Base-by-base conservation (phyloP, 2,329 filamentous ascomycete genomes). In the Cytospora chrysosperma region DNA sequence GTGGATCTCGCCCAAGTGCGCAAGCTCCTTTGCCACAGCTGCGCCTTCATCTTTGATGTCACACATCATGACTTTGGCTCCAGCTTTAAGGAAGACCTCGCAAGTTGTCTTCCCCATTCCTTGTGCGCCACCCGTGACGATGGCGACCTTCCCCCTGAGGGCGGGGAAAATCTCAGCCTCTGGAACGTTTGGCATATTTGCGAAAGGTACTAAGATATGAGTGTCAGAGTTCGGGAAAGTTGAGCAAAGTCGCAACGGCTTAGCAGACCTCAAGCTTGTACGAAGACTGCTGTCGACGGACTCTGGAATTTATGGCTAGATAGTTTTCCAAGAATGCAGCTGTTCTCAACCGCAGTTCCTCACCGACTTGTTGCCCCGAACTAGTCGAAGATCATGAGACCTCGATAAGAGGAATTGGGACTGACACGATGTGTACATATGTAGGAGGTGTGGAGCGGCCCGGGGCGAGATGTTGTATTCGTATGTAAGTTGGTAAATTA, bases 41-140 rank as follows among this genome's bases (percentile, higher is more conserved):
- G 19, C 17, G 6, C 24, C 32, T 8, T 34, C n/a, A 1, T 56
- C 32, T 13, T 56, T 56, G 63, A 75, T 64, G 67, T 76, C 74
- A 69, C 74, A 73, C 59, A 76, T 66, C 54, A 71, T 70, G 30
- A 76, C 71, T 66, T 72, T 73, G 43, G 71, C 72, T 57, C 73
- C 74, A 2, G 69, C 67, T 13, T 67, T 63, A 50, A 76, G 70
- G 60, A 72, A 75, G 50, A 66, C 68, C 24, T 69, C 68, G 34
- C 73, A 74, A 28, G 75, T 72, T 65, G 60, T 63, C 52, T 70
- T 70, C 55, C 75, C 75, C 21, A 76, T 68, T 5, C 75, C 75
- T 52, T 71, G 70, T 10, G 68, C 72, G 12, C 68, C 72, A 50
- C 74, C 74, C 21, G 74, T 76, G 30, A 76, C 68, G 52, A 75